phyloP scores from a whole-genome alignment of 208 protist genomes.

The Trypanosoma scelopori region DNA sequence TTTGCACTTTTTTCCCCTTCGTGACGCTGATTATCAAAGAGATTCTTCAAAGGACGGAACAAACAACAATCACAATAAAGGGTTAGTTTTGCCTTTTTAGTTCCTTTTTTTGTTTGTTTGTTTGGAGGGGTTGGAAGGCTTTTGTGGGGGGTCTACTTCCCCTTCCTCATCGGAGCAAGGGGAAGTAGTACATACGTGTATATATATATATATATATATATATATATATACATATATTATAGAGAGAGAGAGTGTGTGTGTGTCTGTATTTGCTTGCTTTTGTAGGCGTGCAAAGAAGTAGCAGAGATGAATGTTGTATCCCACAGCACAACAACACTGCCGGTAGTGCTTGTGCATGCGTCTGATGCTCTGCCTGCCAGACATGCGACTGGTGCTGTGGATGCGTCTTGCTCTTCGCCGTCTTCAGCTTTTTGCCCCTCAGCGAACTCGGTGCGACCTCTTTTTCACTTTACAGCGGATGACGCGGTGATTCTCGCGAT shows the following conservation, averaged over 20 bases:
- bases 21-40: no score
- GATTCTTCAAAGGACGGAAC: no score
- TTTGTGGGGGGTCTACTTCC: no score
- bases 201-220: constrained; percentile 16
- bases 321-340: constrained; percentile 4
- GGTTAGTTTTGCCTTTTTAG: no score
- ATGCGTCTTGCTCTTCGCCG: neutral
- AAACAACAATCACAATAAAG: no score
- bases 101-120: no score
- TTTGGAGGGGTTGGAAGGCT: no score
- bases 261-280: no score
- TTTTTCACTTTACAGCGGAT: constrained; percentile 78
- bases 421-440: neutral
- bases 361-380: neutral
- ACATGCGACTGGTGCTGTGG: neutral
- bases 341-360: constrained; percentile 13
- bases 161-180: no score
- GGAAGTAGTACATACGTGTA: neutral
- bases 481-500: constrained; percentile 78
- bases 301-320: constrained; percentile 9
- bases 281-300: neutral
- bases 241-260: no score
- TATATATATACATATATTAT: constrained; percentile 12
- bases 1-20: no score
- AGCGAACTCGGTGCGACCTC: constrained; percentile 51